Conservation (phyloP, 1,139 yeast species). For the Geotrichum citri-aurantii region DNA sequence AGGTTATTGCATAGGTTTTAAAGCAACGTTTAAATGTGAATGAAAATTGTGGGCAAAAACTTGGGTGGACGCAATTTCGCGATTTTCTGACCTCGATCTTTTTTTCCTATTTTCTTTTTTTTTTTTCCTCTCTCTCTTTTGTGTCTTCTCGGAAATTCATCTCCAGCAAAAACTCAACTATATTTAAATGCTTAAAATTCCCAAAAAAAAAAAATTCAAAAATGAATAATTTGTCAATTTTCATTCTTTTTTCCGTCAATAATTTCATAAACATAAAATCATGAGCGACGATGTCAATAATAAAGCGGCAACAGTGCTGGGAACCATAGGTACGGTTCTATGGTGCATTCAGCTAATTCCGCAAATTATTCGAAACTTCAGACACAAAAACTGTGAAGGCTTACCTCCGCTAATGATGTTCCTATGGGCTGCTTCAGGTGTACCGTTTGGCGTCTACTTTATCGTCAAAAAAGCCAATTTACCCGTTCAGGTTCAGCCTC, state of each 20-base stretch:
- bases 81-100: no score
- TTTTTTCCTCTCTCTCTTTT: no score
- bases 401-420: slow-evolving; percentile 79
- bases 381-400: slow-evolving; percentile 75
- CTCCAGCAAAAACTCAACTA: background rate
- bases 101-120: no score
- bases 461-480: slow-evolving; percentile 64
- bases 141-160: background rate
- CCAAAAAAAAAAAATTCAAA: background rate
- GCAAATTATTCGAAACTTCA: slow-evolving; percentile 68
- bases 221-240: no score
- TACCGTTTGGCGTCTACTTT: slow-evolving; percentile 80
- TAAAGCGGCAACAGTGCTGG: slow-evolving; percentile 66
- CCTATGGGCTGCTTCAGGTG: slow-evolving; percentile 75
- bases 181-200: background rate
- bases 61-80: no score
- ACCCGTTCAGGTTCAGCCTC: slow-evolving; percentile 82
- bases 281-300: slow-evolving; percentile 10
- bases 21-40: no score
- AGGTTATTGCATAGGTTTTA: no score
- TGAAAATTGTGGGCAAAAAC: no score
- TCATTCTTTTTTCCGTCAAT: background rate
- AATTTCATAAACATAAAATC: background rate
- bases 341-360: slow-evolving; percentile 92
- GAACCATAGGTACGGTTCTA: slow-evolving; percentile 81